Base-by-base conservation (phyloP, 2,329 filamentous ascomycete species). In the Colletotrichum aenigma region DNA sequence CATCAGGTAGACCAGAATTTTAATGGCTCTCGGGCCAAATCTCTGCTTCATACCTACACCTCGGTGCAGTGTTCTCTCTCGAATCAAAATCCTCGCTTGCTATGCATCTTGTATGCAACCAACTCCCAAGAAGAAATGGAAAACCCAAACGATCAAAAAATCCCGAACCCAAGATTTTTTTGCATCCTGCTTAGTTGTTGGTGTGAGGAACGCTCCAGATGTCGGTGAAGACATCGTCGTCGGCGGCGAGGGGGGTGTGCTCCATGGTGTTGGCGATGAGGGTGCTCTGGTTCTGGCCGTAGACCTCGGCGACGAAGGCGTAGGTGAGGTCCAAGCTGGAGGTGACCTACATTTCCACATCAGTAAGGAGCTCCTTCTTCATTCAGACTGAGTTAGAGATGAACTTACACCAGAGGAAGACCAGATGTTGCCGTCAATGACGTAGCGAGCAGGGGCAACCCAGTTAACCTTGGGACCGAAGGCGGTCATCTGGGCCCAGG, bases 371-470 rank as follows among this genome's bases (percentile, higher is more conserved):
- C 9, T 70, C n/a, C 18, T 48, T 48, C 16, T 9, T 7, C 18
- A 52, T 18, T 13, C 18, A 32, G 30, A 66, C 68, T 32, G 32
- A 28, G 61, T n/a, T 58, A 55, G 32, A 60, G 48, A 71, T 55
- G 30, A 58, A 79, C 75, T 88, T 76, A 85, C 83, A 66, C 93
- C 93, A 1, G 91, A 92, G 3, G 90, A 90, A 5, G 90, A 91
- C 92, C 93, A 94, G 9, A 94, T 84, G 74, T 93, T 92, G 6
- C 90, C 92, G 82, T 94, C 92, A 0, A 87, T 84, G 0, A 93
- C 90, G 90, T 91, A 94, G 52, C 93, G 87, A 24, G 93, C 93
- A 32, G 87, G 86, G 1, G 86, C 83, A 30, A 92, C 87, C 93
- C 93, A 95, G 1, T 89, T 82, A 0, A 93, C 90, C 1, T 87